Evolutionary conservation across 2,329 filamentous ascomycete genomes (phyloP), one percentile per base, ranked within the genome.

Genomic region (Ascocoryne sarcoides): DNA sequence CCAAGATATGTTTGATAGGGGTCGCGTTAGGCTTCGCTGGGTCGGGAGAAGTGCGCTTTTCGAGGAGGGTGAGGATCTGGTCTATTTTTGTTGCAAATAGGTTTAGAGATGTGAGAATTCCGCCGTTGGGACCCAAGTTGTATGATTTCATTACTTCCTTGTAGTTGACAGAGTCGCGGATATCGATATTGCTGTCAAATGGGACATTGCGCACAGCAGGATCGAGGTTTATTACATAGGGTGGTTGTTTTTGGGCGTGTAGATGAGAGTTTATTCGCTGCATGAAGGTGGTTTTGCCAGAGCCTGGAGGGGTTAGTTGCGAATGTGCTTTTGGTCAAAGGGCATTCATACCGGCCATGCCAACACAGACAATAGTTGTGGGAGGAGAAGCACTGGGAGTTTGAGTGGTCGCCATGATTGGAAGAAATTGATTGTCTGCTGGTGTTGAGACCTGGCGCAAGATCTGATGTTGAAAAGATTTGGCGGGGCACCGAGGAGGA

Each of bases 141-240:
- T 95, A 96, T 66, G 96, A 89, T 66, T 90, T 93, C 93, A 98
- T 98, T 49, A 98, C 92, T 65, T 98, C 90, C 62, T 95, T 92
- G 71, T 98, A 98, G 73, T 98, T 95, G 62, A 98, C 90, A 18
- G 85, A 92, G 65, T 98, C 92, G 57, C 93, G 87, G 54, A 98
- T 98, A 65, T 98, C 92, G 65, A 98, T 96, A 65, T 98, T 98
- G 62, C 84, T 80, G 53, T 95, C 90, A 60, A 95, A 98, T 3
- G 93, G 92, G 5, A 95, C 84, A 52, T 82, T 86, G 57, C 89
- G 76, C 7, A 98, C 92, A 30, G 93, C 92, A 1, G 92, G 92
- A 60, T 98, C 92, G 47, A 98, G 82, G 64, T 98, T 98, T 60
- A 98, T 79, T 44, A 96, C 88, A 62, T 98, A 98, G 4, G 93